phyloP scores from a whole-genome alignment of 1,139 yeast species.

The Entelexis sorbosivorans region DNA sequence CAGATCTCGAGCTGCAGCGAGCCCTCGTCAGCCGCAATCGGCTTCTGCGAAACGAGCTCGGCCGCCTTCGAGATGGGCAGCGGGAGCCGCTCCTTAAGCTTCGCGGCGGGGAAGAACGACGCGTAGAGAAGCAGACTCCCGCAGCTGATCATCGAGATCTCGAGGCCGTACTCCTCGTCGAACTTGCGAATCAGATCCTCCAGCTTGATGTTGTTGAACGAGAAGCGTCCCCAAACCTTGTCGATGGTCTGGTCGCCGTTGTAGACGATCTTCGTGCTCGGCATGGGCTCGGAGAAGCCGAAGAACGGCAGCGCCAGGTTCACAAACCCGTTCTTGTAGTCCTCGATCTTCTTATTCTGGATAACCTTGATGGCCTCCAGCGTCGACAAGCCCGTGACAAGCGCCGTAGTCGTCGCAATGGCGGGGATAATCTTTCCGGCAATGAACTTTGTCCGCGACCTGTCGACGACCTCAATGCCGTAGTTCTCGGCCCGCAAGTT shows the following conservation, averaged over 20 bases:
- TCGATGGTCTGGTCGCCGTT: slow-evolving; percentile 65
- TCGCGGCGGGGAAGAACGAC: slow-evolving; percentile 85
- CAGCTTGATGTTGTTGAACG: slow-evolving; percentile 61
- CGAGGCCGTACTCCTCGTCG: slow-evolving; percentile 70
- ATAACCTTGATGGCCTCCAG: slow-evolving; percentile 85
- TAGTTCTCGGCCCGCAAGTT: slow-evolving; percentile 92
- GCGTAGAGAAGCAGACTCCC: slow-evolving; percentile 87
- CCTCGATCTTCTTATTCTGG: slow-evolving; percentile 62
- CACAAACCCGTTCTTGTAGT: slow-evolving; percentile 86
- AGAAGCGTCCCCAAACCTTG: slow-evolving; percentile 91
- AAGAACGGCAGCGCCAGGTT: slow-evolving; percentile 92
- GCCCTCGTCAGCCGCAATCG: slow-evolving; percentile 61
- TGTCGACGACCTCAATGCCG: slow-evolving; percentile 50
- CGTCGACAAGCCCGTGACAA: slow-evolving; percentile 90
- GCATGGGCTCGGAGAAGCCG: slow-evolving; percentile 93
- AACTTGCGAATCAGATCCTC: slow-evolving; percentile 67
- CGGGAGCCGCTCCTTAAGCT: slow-evolving; percentile 63
- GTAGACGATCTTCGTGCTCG: slow-evolving; percentile 70
- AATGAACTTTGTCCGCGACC: slow-evolving; percentile 64
- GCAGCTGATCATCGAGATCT: slow-evolving; percentile 80
- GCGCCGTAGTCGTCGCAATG: slow-evolving; percentile 94
- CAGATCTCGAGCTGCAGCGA: slow-evolving; percentile 79
- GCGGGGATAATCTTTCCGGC: slow-evolving; percentile 94
- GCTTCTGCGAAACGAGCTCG: slow-evolving; percentile 73
- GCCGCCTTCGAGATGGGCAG: slow-evolving; percentile 64